Evolutionary conservation across 139 green algal species (phyloP), one percentile per base, ranked within the genome.

Genomic region (Pleodorina starrii): DNA sequence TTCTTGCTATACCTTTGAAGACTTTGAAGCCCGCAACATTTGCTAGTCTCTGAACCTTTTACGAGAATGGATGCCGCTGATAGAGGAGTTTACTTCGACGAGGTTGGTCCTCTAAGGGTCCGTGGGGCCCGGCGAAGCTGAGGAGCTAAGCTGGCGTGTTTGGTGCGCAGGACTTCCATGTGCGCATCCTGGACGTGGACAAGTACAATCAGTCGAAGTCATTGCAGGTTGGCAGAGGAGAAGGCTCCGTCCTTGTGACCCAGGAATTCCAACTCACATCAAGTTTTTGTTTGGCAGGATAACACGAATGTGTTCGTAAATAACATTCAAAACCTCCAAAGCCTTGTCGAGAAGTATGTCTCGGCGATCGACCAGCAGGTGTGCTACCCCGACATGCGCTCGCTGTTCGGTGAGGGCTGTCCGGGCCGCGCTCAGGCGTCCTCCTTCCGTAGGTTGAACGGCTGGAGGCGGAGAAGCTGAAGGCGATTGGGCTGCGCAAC

Each of bases 401-500:
- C n/a, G 9, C 54, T n/a, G 9, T 66, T 66, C 25, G 54, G 54
- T 32, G 25, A 32, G 7, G 50, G 7, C 54, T 66, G 54, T 66
- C 54, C 54, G 25, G 54, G 29, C 54, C 5, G 9, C 54, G 29
- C 29, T 21, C 9, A 32, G 9, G 29, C 9, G 25, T 66, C 7
- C 54, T n/a, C n/a, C n/a, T n/a, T 40, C 40, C 73, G 23, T 90
- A 95, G 93, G 94, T 94, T 36, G 93, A 95, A 5, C 86, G 84
- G 21, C 94, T 97, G 21, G 94, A 96, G 43, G 83, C 89, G 1
- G 93, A 97, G 87, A 97, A 97, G 87, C 91, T 97, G 2, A 91
- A 89, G 36, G 94, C 94, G 11, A 93, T 97, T 23, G 93, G 94
- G 5, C 32, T 95, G 29, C 80, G 94, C 5, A 97, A 97, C 86